Conservation (phyloP, 345 rosid genomes). For the Ricinus communis region DNA sequence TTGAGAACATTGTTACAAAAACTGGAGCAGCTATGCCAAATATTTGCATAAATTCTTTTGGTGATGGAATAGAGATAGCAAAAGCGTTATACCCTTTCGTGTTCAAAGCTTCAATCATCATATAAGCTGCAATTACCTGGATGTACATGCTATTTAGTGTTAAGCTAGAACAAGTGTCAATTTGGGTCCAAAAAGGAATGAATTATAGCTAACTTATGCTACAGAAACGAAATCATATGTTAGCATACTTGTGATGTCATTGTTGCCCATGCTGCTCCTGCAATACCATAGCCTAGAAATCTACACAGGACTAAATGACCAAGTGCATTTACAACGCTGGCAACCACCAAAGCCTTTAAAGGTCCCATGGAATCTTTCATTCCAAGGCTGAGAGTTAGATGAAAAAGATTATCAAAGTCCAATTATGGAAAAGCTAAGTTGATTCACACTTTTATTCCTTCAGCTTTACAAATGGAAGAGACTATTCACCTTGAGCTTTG, state of each 20-base stretch:
- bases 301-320: slow-evolving; percentile 75
- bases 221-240: not conserved
- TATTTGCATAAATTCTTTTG: slow-evolving; percentile 51
- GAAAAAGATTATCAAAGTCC: not conserved
- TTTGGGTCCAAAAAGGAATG: no score
- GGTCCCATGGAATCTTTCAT: slow-evolving; percentile 99
- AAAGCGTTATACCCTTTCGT: slow-evolving; percentile 70
- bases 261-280: slow-evolving; percentile 97
- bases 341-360: slow-evolving; percentile 70
- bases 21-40: slow-evolving; percentile 75
- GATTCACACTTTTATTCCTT: no score
- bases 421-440: no score
- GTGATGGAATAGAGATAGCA: slow-evolving; percentile 59
- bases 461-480: no score
- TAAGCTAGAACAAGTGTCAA: no score
- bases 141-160: not conserved
- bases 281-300: slow-evolving; percentile 73
- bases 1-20: slow-evolving; percentile 66
- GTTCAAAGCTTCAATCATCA: slow-evolving; percentile 76
- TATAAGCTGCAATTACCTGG: slow-evolving; percentile 74
- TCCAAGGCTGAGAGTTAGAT: slow-evolving; percentile 65
- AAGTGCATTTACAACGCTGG: slow-evolving; percentile 65
- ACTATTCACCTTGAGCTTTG: slow-evolving; percentile 94
- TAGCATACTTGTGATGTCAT: slow-evolving; percentile 84
- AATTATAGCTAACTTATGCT: no score